Base-by-base conservation (phyloP, 805 yeast species). In the Starmerella sirachaensis region DNA sequence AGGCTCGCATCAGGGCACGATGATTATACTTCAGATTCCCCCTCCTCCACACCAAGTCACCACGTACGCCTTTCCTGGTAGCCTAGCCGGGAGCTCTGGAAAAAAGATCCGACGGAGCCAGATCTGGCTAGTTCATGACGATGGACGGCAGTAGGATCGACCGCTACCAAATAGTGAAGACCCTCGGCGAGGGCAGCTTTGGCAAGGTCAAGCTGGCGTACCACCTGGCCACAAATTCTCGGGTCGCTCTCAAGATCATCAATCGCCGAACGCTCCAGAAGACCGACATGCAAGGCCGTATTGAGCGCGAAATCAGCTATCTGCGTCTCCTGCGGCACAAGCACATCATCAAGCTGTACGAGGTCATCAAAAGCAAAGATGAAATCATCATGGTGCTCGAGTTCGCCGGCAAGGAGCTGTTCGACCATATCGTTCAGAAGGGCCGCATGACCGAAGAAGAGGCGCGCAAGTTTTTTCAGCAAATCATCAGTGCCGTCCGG, bases 331-430 rank as follows among this genome's bases (percentile, higher is more conserved):
- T 88, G 43, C 74, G 95, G 59, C 97, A 88, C 60, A 96, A 95
- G 3, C 97, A 88, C 59, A 88, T 88, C 59, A 88, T 88, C 63
- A 88, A 88, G 60, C 66, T 88, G 35, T 86, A 85, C 61, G 97
- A 88, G 58, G 97, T 88, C 30, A 86, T 88, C 57, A 86, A 86
- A 59, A 80, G 93, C 29, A 82, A 82, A 52, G 95, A 88, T 51
- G 97, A 88, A 55, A 88, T 88, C 50, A 81, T 88, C 52, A 88
- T 88, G 95, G 97, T 88, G 19, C 84, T 88, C 54, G 97, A 88
- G 61, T 88, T 72, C 56, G 97, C 96, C 1, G 94, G 94, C n/a
- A 83, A 83, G 50, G 97, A 86, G 61, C 69, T 88, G 52, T 88
- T 88, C 54, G 97, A 88, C 54, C 86, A 88, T 57, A 88, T 86